These are phyloP conservation scores for Aspergillus sp. DNA, from an alignment of 2,329 filamentous ascomycete genomes.

Conservation along the genomic window DNA sequence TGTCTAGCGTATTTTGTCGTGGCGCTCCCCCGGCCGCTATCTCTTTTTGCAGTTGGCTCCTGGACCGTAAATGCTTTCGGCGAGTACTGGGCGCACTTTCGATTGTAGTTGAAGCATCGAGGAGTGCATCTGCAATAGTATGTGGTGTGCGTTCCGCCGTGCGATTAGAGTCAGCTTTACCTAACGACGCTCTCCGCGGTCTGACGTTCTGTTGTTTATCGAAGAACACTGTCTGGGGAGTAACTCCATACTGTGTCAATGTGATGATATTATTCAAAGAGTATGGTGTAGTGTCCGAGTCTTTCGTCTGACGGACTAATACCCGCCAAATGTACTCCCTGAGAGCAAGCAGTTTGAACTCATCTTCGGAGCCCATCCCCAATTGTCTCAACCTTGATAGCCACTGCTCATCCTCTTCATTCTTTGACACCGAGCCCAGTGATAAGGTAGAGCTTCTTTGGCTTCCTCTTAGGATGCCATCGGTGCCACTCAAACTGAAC, in stretches of 20 bases:
- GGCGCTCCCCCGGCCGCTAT: slow-evolving; percentile 10
- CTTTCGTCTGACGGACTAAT: slow-evolving; percentile 64
- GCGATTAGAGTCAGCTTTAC: slow-evolving; percentile 23
- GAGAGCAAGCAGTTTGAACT: slow-evolving; percentile 80
- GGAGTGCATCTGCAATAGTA: slow-evolving; percentile 82
- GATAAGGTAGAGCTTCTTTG: slow-evolving; percentile 38
- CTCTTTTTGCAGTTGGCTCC: slow-evolving; percentile 36
- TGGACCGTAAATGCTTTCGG: slow-evolving; percentile 35
- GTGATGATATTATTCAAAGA: slow-evolving; percentile 66
- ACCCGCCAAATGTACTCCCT: slow-evolving; percentile 89
- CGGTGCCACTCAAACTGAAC: slow-evolving; percentile 61
- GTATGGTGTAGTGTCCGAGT: slow-evolving; percentile 34
- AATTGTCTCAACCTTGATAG: slow-evolving; percentile 77
- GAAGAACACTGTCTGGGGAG: slow-evolving; percentile 86
- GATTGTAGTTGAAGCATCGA: slow-evolving; percentile 87
- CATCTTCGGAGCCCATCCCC: slow-evolving; percentile 76
- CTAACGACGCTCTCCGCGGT: slow-evolving; percentile 20
- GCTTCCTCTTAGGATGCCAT: slow-evolving; percentile 53
- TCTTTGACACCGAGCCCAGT: slow-evolving; percentile 63
- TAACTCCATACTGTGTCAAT: slow-evolving; percentile 70
- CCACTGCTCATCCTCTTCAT: slow-evolving; percentile 94
- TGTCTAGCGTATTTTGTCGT: slow-evolving; percentile 17
- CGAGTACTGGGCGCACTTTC: slow-evolving; percentile 56
- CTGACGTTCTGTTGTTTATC: slow-evolving; percentile 64
- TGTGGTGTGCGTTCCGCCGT: slow-evolving; percentile 49